These are phyloP conservation scores for Erysiphe pulchra DNA, from an alignment of 2,329 filamentous ascomycete genomes.

Conservation along the genomic window DNA sequence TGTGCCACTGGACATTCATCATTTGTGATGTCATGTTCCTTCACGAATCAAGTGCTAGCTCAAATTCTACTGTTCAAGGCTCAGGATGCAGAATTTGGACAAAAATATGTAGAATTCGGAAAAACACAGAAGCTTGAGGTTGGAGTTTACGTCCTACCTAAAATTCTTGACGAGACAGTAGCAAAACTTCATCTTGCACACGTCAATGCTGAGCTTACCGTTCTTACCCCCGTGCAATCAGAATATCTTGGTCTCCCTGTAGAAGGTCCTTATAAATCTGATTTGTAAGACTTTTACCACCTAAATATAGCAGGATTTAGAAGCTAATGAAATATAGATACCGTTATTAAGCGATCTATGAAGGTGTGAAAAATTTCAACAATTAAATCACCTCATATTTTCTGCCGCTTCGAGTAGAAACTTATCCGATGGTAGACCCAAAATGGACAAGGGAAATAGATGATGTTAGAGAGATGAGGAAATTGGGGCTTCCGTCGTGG, in stretches of 20 bases:
- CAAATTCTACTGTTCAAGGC: constrained; percentile 98
- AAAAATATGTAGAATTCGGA: constrained; percentile 93
- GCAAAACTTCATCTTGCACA: constrained; percentile 79
- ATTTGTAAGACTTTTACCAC: constrained; percentile 36
- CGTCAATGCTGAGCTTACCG: constrained; percentile 82
- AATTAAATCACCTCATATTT: too few species aligned
- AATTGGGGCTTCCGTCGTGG: too few species aligned
- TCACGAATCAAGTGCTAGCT: constrained; percentile 99
- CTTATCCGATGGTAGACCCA: too few species aligned
- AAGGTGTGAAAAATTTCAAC: too few species aligned
- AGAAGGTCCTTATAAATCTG: constrained; percentile 88
- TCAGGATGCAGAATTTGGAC: constrained; percentile 59
- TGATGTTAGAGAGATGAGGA: too few species aligned
- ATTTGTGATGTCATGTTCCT: constrained; percentile 99
- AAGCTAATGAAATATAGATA: constrained; percentile 9
- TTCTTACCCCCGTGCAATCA: constrained; percentile 62
- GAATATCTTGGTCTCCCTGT: constrained; percentile 76
- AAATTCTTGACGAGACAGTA: constrained; percentile 98
- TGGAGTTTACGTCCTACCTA: constrained; percentile 90
- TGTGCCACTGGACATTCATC: constrained; percentile 98
- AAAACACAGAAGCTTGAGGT: constrained; percentile 73
- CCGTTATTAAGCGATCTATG: constrained; percentile 10
- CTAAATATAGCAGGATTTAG: not conserved
- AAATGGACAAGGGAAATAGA: too few species aligned
- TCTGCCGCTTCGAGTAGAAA: too few species aligned